Conservation (phyloP, 148 eudicot genomes). For the Nepenthes mirabilis region DNA sequence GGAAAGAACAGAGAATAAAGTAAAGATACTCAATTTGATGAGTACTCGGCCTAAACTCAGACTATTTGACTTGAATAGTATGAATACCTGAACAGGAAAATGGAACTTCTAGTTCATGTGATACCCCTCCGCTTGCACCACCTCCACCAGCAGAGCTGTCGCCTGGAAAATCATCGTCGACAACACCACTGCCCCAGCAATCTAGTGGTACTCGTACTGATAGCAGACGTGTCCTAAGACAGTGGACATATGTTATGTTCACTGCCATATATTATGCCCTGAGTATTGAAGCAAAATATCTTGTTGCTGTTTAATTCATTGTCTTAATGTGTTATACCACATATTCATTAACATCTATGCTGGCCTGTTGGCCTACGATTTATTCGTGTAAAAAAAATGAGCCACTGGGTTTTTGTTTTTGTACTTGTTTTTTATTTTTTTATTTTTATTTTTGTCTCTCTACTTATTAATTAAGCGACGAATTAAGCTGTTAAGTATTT, state of each 20-base stretch:
- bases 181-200: neutral
- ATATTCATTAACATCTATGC: too few relatives aligned
- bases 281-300: too few relatives aligned
- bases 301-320: too few relatives aligned
- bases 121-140: constrained; percentile 57
- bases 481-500: too few relatives aligned
- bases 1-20: neutral
- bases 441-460: too few relatives aligned
- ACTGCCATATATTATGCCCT: neutral
- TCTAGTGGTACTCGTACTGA: neutral
- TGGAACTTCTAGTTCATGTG: constrained; percentile 52
- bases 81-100: constrained; percentile 28
- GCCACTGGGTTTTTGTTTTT: too few relatives aligned
- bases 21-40: neutral
- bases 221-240: neutral
- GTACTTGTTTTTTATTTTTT: too few relatives aligned
- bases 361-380: too few relatives aligned
- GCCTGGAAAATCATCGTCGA: constrained; percentile 3
- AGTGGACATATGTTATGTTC: neutral
- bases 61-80: neutral
- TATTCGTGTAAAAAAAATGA: too few relatives aligned
- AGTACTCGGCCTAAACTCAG: too few relatives aligned
- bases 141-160: constrained; percentile 66
- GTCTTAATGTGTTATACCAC: too few relatives aligned
- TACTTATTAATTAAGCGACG: too few relatives aligned